These are phyloP conservation scores for Cladorrhinum samala DNA, from an alignment of 495 filamentous ascomycete genomes.

Conservation along the genomic window DNA sequence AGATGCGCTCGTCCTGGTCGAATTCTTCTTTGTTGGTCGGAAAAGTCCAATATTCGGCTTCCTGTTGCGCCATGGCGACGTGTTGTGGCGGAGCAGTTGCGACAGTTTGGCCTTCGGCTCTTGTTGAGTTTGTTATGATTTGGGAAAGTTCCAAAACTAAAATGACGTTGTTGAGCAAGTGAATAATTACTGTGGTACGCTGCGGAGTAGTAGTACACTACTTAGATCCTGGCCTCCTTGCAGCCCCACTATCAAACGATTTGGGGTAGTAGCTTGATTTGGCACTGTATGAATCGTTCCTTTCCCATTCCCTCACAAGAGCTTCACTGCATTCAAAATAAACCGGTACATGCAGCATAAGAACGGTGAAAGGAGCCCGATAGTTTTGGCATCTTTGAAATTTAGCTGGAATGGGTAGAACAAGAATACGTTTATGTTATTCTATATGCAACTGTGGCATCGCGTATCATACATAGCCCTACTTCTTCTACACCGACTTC, in stretches of 20 bases:
- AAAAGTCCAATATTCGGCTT: conserved; percentile 44
- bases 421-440: too few relatives aligned
- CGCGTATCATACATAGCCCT: too few relatives aligned
- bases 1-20: conserved; percentile 74
- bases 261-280: too few relatives aligned
- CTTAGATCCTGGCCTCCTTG: background rate
- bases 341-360: too few relatives aligned
- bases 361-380: too few relatives aligned
- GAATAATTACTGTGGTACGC: background rate
- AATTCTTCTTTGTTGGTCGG: conserved; percentile 71
- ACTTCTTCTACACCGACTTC: conserved; percentile 59
- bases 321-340: too few relatives aligned
- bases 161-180: conserved; percentile 7
- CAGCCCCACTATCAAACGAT: background rate
- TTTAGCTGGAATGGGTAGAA: too few relatives aligned
- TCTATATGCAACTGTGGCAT: too few relatives aligned
- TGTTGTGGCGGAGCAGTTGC: background rate
- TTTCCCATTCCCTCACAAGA: too few relatives aligned
- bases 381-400: too few relatives aligned
- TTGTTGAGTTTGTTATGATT: background rate
- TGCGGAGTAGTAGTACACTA: background rate
- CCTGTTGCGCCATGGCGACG: conserved; percentile 15
- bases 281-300: too few relatives aligned
- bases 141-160: background rate
- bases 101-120: background rate